Evolutionary conservation across 768 basidiomycete genomes (phyloP).

Genomic region (Lentinus brumalis): DNA sequence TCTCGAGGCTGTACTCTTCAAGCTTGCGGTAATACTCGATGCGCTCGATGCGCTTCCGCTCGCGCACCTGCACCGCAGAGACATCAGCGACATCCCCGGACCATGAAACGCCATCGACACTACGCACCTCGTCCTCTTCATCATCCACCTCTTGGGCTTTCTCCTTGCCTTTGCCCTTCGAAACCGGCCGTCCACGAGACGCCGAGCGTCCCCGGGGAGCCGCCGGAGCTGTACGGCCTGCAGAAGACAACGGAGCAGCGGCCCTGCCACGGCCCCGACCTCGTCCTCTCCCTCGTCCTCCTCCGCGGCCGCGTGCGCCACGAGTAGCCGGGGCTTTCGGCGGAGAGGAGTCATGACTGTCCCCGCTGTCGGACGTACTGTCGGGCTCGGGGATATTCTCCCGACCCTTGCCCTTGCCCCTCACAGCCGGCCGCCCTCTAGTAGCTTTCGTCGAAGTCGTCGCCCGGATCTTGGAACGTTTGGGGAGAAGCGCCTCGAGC

Average conservation of each 20-base stretch:
- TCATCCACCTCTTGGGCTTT: slow-evolving; percentile 18
- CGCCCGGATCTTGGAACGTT: slow-evolving; percentile 16
- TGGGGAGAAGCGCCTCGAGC: slow-evolving; percentile 25
- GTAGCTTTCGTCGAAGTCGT: not conserved
- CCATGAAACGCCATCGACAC: not conserved
- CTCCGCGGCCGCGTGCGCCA: slow-evolving; percentile 2
- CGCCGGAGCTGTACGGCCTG: not conserved
- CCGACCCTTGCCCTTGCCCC: slow-evolving; percentile 13
- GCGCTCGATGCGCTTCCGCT: slow-evolving; percentile 25
- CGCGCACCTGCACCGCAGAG: slow-evolving; percentile 21
- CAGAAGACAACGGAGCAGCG: not conserved
- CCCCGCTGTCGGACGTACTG: slow-evolving; percentile 3
- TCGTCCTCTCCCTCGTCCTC: slow-evolving; percentile 7
- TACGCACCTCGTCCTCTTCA: slow-evolving; percentile 28
- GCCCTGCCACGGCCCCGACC: slow-evolving; percentile 7
- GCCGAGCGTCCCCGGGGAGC: slow-evolving; percentile 10
- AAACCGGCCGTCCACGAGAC: slow-evolving; percentile 10
- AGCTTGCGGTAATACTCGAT: slow-evolving; percentile 30
- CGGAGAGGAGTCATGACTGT: slow-evolving; percentile 12
- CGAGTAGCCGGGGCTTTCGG: slow-evolving; percentile 6
- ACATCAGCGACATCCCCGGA: not conserved
- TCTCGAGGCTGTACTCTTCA: slow-evolving; percentile 29
- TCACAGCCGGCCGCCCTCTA: not conserved
- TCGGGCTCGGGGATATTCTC: slow-evolving; percentile 5
- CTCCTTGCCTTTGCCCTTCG: slow-evolving; percentile 19